Percentiles rank a stretch among this genome's conserved stretches.
These are phyloP conservation scores for Fomitopsis palustris DNA, from an alignment of 1,284 basidiomycete genomes.

Conservation along the genomic window DNA sequence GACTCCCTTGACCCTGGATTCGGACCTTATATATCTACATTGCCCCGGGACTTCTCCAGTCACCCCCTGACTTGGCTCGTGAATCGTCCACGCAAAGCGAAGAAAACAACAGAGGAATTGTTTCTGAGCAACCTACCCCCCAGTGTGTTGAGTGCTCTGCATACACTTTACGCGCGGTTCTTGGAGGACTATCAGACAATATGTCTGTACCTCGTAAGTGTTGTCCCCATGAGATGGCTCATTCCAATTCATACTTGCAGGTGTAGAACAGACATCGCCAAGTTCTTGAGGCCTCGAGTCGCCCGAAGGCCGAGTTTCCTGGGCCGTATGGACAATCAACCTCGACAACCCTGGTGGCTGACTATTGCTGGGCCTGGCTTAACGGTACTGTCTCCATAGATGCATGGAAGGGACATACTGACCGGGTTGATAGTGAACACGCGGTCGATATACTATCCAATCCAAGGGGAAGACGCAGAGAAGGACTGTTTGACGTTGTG, in stretches of 20 bases:
- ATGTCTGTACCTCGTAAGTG: slow-evolving; percentile 44
- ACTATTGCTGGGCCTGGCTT: slow-evolving; percentile 85
- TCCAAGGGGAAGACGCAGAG: slow-evolving; percentile 50
- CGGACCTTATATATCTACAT: slow-evolving; percentile 70
- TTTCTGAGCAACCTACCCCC: slow-evolving; percentile 45
- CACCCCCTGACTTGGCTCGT: slow-evolving; percentile 80
- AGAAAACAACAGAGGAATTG: slow-evolving; percentile 23
- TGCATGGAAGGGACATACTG: slow-evolving; percentile 6
- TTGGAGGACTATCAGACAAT: slow-evolving; percentile 55
- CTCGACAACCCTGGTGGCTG: slow-evolving; percentile 16
- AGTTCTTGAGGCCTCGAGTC: slow-evolving; percentile 13
- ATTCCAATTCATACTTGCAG: background rate
- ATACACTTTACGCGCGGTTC: slow-evolving; percentile 49
- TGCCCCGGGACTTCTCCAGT: slow-evolving; percentile 64
- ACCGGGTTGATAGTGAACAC: slow-evolving; percentile 67
- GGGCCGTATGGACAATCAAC: background rate
- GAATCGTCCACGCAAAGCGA: slow-evolving; percentile 18
- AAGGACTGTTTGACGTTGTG: slow-evolving; percentile 80
- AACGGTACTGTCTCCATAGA: slow-evolving; percentile 48
- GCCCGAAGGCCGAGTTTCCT: slow-evolving; percentile 4
- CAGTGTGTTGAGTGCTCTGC: slow-evolving; percentile 44
- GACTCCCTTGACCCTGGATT: slow-evolving; percentile 58
- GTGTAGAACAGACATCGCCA: slow-evolving; percentile 9
- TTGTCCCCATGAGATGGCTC: background rate
- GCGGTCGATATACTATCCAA: slow-evolving; percentile 74